Percentiles rank a stretch among this genome's conserved stretches.
These are phyloP conservation scores for Licmophora abbreviata DNA, from an alignment of 108 stramenopile genomes.

Conservation along the genomic window DNA sequence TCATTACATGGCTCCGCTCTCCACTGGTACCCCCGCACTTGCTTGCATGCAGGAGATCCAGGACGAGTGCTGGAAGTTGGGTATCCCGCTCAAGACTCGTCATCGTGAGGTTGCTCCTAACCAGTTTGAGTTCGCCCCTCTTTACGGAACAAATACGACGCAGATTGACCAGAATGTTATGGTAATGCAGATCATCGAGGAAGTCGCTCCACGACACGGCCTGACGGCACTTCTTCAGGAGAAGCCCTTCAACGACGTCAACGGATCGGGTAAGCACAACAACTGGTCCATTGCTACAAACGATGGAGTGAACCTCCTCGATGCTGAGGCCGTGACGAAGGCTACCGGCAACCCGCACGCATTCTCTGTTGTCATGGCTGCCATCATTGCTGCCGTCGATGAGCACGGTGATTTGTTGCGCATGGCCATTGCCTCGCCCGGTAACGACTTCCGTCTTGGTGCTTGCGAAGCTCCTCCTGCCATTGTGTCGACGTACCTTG, in stretches of 20 bases:
- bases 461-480: conserved; percentile 95
- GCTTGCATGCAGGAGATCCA: conserved; percentile 93
- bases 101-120: conserved; percentile 95
- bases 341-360: conserved; percentile 66
- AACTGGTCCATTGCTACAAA: conserved; percentile 92
- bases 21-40: conserved; percentile 68
- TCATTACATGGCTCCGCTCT: conserved; percentile 92
- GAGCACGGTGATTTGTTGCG: conserved; percentile 95
- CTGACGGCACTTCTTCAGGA: conserved; percentile 92
- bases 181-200: conserved; percentile 97
- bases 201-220: conserved; percentile 84
- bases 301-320: conserved; percentile 76
- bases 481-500: conserved; percentile 92
- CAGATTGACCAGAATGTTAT: conserved; percentile 93
- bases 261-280: conserved; percentile 95
- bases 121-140: conserved; percentile 93
- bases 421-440: conserved; percentile 84
- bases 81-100: conserved; percentile 88
- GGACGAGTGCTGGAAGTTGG: conserved; percentile 81
- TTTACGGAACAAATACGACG: conserved; percentile 84
- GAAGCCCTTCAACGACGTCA: conserved; percentile 95
- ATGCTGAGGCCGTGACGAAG: conserved; percentile 46
- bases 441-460: conserved; percentile 95
- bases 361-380: conserved; percentile 90
- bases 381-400: conserved; percentile 84